Base-by-base conservation (phyloP, 2,329 filamentous ascomycete genomes). In the Penicillium concentricum region DNA sequence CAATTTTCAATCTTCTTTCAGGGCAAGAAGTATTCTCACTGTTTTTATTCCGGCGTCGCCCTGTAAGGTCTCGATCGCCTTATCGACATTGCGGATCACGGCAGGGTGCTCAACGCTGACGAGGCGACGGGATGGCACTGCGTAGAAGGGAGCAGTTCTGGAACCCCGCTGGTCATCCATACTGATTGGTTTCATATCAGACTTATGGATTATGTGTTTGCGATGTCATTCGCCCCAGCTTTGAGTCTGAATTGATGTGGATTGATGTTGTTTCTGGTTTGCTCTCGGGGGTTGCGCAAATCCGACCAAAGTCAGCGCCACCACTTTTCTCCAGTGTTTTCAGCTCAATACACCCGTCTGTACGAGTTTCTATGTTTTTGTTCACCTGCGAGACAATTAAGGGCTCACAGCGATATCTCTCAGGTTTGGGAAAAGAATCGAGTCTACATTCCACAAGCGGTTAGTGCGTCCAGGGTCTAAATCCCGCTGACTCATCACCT, bases 81-180 rank as follows among this genome's bases (percentile, higher is more conserved):
- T 86, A 67, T 87, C 83, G 55, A 87, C 70, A 70, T 88, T 85
- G 67, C 81, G 82, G 66, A 89, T 75, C 52, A 88, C 80, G 68
- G 84, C 85, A 51, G 87, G 87, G 73, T 89, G 87, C 68, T 90
- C 87, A 45, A 90, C 79, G 59, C 80, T 81, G 52, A 87, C 79
- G 46, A 89, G 76, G 50, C 79, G 76, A 59, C 79, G 76, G 37
- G 73, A 64, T 3, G 84, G 82, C 38, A 88, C 76, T 9, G 67
- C 58, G 66, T 82, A 82, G 68, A 77, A 79, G 0, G 82, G 79
- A 32, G 78, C 77, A 38, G 70, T 74, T 54, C 71, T 61, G 4
- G 62, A 47, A 15, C 51, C 59, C 16, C 61, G 60, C 13, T 60
- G 49, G 7, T 64, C 53, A 3, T 67, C 62, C 70, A 72, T 72